These are phyloP conservation scores for Paradendryphiella salina DNA, from an alignment of 2,329 filamentous ascomycete genomes.

Conservation along the genomic window DNA sequence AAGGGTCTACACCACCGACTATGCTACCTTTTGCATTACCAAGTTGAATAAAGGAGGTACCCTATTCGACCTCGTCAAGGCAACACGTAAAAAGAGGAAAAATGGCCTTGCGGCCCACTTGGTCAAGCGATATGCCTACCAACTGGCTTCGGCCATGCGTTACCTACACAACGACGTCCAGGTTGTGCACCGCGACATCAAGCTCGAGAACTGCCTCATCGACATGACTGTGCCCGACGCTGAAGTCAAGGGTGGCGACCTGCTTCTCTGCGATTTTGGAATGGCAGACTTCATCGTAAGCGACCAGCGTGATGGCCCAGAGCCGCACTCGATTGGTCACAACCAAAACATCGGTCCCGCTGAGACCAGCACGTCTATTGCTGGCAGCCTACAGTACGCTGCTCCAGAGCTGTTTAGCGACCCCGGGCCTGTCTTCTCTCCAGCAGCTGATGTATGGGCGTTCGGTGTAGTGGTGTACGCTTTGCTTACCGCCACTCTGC, in stretches of 20 bases:
- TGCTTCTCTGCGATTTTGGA: conserved; percentile 70
- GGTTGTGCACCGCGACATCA: conserved; percentile 69
- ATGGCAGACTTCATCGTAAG: conserved; percentile 68
- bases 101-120: conserved; percentile 55
- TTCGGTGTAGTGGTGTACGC: conserved; percentile 66
- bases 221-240: conserved; percentile 57
- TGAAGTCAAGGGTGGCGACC: conserved; percentile 56
- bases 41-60: conserved; percentile 66
- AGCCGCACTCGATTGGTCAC: conserved; percentile 51
- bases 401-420: conserved; percentile 54
- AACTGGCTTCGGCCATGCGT: conserved; percentile 65
- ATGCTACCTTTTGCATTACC: conserved; percentile 71
- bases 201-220: conserved; percentile 69
- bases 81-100: conserved; percentile 51
- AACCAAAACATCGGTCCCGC: conserved; percentile 57
- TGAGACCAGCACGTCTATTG: conserved; percentile 60
- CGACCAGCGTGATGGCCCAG: conserved; percentile 56
- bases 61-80: conserved; percentile 64
- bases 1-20: conserved; percentile 67
- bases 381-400: conserved; percentile 63
- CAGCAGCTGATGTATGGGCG: conserved; percentile 68
- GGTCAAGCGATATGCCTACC: conserved; percentile 64
- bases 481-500: conserved; percentile 62
- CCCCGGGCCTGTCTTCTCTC: conserved; percentile 49
- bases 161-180: conserved; percentile 70